These are phyloP conservation scores for Ziziphus jujuba DNA, from an alignment of 306 rosid species.

Conservation along the genomic window DNA sequence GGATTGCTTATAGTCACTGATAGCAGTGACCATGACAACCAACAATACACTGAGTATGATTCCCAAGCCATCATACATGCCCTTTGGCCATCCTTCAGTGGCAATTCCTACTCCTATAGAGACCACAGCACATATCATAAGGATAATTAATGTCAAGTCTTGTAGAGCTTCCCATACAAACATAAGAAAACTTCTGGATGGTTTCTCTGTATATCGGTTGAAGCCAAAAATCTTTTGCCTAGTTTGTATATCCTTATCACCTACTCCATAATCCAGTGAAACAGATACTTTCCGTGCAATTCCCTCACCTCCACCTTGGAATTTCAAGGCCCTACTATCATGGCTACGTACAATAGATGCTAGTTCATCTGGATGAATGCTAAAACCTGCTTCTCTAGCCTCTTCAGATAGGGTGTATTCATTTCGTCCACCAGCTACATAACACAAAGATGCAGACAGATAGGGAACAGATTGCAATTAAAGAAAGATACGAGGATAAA, in stretches of 20 bases:
- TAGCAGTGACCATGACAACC: constrained; percentile 87
- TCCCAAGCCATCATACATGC: constrained; percentile 86
- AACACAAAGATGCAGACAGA: constrained; percentile 22
- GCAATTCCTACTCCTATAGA: constrained; percentile 80
- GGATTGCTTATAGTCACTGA: constrained; percentile 86
- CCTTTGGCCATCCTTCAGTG: constrained; percentile 96
- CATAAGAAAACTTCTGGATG: constrained; percentile 59
- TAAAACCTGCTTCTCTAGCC: constrained; percentile 68
- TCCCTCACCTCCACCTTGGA: constrained; percentile 58
- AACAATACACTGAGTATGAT: constrained; percentile 72
- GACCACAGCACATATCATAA: constrained; percentile 78
- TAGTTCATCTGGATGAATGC: constrained; percentile 84
- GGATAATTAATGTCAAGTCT: constrained; percentile 81
- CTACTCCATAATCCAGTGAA: constrained; percentile 57
- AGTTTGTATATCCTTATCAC: constrained; percentile 36
- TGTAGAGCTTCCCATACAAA: constrained; percentile 93
- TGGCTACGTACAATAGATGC: constrained; percentile 70
- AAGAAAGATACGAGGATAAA: constrained; percentile 17
- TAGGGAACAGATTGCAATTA: constrained; percentile 22
- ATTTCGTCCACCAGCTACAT: constrained; percentile 59
- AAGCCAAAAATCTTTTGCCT: constrained; percentile 77
- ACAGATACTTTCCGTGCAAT: constrained; percentile 54
- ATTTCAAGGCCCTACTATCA: constrained; percentile 43
- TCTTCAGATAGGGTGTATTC: constrained; percentile 63
- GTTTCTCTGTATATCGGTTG: constrained; percentile 76